Evolutionary conservation across 176 grass and related monocot species (phyloP).

Genomic region (Musa schizocarpa): DNA sequence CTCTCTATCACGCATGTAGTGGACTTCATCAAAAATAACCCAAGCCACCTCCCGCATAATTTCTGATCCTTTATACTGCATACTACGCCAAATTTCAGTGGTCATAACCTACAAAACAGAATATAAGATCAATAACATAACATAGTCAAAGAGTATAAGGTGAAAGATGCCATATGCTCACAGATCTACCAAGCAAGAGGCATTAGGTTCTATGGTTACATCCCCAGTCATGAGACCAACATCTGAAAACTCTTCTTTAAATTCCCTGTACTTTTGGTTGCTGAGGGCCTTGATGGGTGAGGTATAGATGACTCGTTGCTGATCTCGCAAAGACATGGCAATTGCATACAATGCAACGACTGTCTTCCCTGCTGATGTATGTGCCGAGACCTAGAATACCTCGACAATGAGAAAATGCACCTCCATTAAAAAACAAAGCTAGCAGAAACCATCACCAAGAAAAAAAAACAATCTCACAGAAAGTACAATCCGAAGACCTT

Average conservation of each 20-base stretch:
- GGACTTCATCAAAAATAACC: constrained; percentile 96
- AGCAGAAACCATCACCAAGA: background rate
- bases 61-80: constrained; percentile 95
- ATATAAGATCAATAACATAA: background rate
- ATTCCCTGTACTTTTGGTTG: constrained; percentile 96
- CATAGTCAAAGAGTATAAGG: background rate
- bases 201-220: constrained; percentile 84
- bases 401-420: constrained; percentile 5
- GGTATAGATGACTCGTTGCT: constrained; percentile 83
- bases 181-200: constrained; percentile 65
- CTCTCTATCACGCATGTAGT: constrained; percentile 97
- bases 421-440: background rate
- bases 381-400: constrained; percentile 62
- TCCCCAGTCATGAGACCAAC: constrained; percentile 94
- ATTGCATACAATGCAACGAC: constrained; percentile 88
- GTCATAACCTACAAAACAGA: constrained; percentile 55
- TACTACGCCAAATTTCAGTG: constrained; percentile 98
- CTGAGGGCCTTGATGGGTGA: constrained; percentile 95
- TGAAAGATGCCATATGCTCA: background rate
- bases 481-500: background rate
- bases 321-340: constrained; percentile 82
- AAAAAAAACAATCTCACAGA: background rate
- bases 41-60: constrained; percentile 89
- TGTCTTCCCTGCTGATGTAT: constrained; percentile 93
- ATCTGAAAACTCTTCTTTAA: constrained; percentile 84